Base-by-base conservation (phyloP, 2,329 filamentous ascomycete species). In the Xylaria sp. region DNA sequence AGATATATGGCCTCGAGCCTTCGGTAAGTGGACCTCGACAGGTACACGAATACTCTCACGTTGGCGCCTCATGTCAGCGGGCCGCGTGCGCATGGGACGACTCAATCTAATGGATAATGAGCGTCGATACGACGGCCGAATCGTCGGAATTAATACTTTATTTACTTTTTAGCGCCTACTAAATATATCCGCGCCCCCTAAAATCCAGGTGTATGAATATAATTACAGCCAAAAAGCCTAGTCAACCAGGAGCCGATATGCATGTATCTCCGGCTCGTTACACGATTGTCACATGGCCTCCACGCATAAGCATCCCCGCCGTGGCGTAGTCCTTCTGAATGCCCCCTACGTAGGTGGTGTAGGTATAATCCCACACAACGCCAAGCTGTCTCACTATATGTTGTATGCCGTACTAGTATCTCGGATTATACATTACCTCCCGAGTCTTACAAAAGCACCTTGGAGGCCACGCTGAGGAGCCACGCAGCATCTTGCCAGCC, bases 401-500 rank as follows among this genome's bases (percentile, higher is more conserved):
- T 2, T 36, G 11, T 69, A 36, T 30, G 54, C 59, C 19, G 39
- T 57, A 30, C 53, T 39, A 61, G 32, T 50, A 65, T 34, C 48
- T 58, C 58, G 21, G n/a, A 24, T 45, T 45, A 39, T 30, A 32
- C 42, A 32, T 54, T 11, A 47, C 19, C 48, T 50, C 66, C 24
- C 42, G 56, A 56, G 62, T 65, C 63, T 81, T 79, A 89, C 70
- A 89, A 82, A 72, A 90, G 80, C 53, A 90, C 86, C 74, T 88
- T 89, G 30, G 85, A 85, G 11, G 89, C 89, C 70, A 92, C 88
- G 70, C 85, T 89, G 64, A 92, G 78, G 55, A 92, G 78, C 90
- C 89, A 92, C 17, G 88, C 88, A 30, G 89, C 89, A 78, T 92
- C 90, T 66, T 87, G 84, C 89, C 89, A 91, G 8, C 85, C 85